Evolutionary conservation across 140 eudicot genomes (phyloP).

Genomic region (Oenanthe javanica): DNA sequence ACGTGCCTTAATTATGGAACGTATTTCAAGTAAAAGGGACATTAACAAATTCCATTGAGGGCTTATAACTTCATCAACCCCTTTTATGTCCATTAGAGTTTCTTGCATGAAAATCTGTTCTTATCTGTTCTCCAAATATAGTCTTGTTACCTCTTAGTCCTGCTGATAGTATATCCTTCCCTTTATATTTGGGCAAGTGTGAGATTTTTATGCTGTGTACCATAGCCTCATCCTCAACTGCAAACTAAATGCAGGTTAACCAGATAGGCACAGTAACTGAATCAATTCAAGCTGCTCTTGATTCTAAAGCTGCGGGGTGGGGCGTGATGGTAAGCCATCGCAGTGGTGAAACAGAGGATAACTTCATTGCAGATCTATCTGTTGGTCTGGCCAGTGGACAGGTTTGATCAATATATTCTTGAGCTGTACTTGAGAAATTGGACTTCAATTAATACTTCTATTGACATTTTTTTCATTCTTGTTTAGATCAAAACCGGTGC

Average conservation of each 20-base stretch:
- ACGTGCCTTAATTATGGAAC: not conserved
- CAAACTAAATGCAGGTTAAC: constrained; percentile 55
- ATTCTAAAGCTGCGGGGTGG: constrained; percentile 99
- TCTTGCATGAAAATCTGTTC: not conserved
- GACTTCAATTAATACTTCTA: not conserved
- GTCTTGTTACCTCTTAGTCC: not conserved
- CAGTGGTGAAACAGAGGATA: constrained; percentile 97
- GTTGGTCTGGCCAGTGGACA: constrained; percentile 98
- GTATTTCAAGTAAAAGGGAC: not conserved
- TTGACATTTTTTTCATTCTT: constrained; percentile 2
- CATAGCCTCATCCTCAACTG: not conserved
- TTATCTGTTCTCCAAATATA: not conserved
- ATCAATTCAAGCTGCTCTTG: constrained; percentile 85
- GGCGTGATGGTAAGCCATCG: constrained; percentile 99
- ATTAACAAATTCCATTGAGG: not conserved
- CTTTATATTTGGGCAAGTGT: not conserved
- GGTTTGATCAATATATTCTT: constrained; percentile 30
- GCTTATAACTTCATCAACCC: not conserved
- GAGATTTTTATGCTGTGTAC: not conserved
- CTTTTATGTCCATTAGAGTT: not conserved
- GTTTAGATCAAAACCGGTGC: constrained; percentile 88
- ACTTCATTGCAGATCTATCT: constrained; percentile 89
- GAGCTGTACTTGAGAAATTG: not conserved
- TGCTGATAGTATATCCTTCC: not conserved
- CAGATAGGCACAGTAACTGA: constrained; percentile 94